Base-by-base conservation (phyloP, 78 protist genomes). In the Dictyostelium intermedium region DNA sequence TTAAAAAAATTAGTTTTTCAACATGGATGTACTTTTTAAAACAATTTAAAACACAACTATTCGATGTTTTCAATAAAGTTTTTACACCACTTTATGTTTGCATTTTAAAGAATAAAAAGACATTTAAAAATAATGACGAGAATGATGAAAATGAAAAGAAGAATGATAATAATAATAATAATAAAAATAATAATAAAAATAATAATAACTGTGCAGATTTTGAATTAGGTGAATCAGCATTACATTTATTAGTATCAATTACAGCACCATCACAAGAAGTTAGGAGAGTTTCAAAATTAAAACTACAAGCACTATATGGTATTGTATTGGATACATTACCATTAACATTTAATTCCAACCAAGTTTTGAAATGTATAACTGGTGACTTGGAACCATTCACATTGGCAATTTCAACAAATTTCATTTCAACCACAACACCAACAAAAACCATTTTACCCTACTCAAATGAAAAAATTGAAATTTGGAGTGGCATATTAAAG, bases 1-100 rank as follows among this genome's bases (percentile, higher is more conserved):
- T 81, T 6, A 85, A 73, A n/a, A 50, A 47, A 37, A 2, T 10
- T 2, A 39, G 87, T 45, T 89, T 89, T 63, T 13, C 32, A n/a
- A 87, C 85, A n/a, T 87, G 93, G 93, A 30, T 87, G 39, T 43
- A 76, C 20, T 34, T 87, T 37, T 78, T 87, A 37, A 27, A 50
- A 25, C 79, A 34, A 72, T 72, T 72, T 72, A 72, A 43, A 34
- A 8, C 20, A 3, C 43, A n/a, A 41, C 56, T 77, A 6, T 18
- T 23, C 2, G 83, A 41, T 39, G 83, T 41, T 20, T 77, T 77
- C 27, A 23, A 43, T 37, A 77, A 10, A 18, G 56, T 77, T 41
- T 41, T 35, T 41, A 77, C 63, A 39, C 83, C 79, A 34, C 23
- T 72, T 14, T 72, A 13, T 34, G 9, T 77, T 39, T 9, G 13